Conservation (phyloP, 1,139 yeast species). For the Candida labiduridarum region DNA sequence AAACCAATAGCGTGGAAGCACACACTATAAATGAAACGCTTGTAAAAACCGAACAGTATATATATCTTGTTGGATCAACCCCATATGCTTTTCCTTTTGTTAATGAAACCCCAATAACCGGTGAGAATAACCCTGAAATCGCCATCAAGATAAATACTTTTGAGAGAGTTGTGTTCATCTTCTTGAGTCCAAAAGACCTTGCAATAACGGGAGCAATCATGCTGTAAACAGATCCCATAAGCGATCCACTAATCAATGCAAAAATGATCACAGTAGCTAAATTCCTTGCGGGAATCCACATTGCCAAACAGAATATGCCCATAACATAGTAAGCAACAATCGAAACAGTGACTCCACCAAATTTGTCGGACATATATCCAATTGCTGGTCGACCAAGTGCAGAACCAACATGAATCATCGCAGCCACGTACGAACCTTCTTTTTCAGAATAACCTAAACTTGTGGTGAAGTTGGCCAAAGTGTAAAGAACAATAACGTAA, state of each 20-base stretch:
- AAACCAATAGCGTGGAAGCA: conserved; percentile 34
- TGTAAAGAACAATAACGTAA: conserved; percentile 47
- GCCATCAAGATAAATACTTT: conserved; percentile 53
- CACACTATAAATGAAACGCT: conserved; percentile 53
- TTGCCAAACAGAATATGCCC: conserved; percentile 31
- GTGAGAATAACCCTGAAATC: conserved; percentile 49
- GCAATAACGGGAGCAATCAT: conserved; percentile 34
- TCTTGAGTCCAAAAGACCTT: conserved; percentile 48
- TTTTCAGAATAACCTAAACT: conserved; percentile 43
- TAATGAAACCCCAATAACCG: conserved; percentile 54
- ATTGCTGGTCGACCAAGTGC: conserved; percentile 43
- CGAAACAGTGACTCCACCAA: conserved; percentile 44
- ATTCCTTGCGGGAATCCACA: conserved; percentile 41
- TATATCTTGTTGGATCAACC: conserved; percentile 47
- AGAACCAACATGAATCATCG: conserved; percentile 48
- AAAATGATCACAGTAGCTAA: conserved; percentile 31
- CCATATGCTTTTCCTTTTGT: conserved; percentile 38
- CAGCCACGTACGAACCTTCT: conserved; percentile 47
- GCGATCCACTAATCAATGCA: conserved; percentile 27
- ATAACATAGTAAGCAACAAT: conserved; percentile 24
- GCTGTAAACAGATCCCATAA: conserved; percentile 34
- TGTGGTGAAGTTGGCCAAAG: conserved; percentile 46
- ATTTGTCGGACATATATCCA: conserved; percentile 40
- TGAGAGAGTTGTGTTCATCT: conserved; percentile 51
- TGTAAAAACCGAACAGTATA: conserved; percentile 53